Base-by-base conservation (phyloP, 1,284 basidiomycete species). In the Ganoderma resinaceum region DNA sequence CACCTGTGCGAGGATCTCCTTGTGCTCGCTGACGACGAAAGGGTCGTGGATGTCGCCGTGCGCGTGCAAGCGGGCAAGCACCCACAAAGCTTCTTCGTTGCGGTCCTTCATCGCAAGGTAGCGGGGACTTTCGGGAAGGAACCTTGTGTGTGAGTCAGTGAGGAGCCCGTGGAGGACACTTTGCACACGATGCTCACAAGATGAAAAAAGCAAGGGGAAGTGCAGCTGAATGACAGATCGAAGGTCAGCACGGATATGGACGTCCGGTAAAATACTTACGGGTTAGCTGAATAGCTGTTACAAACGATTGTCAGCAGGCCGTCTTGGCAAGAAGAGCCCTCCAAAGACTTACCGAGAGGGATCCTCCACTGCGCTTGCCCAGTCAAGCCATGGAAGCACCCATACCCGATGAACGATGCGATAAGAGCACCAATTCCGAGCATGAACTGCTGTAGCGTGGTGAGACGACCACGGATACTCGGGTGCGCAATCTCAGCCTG, bases 401-500 rank as follows among this genome's bases (percentile, higher is more conserved):
- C 76, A 63, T 78, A 78, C 2, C 77, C 77, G 26, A 76, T 74
- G 67, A 77, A 86, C 9, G 83, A 85, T 38, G 81, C 85, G 72
- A 76, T 79, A 78, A 84, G 83, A 0, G 85, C 83, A 31, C 84
- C 84, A 59, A 85, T 82, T 49, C 84, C 84, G 33, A 86, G 76
- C 79, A 84, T 84, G 74, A 85, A 83, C 74, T 90, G 88, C 78
- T 90, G 89, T 31, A 90, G 80, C 1, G 89, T 89, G 1, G 87
- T 89, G 49, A 90, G 80, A 38, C 87, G 80, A 23, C 89, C 90
- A 35, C 89, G 83, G 63, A 88, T 88, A 73, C 86, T 86, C 0
- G 89, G 88, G 70, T 89, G 88, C 2, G 89, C 87, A 66, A 91
- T 89, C 78, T 91, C 89, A 16, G 85, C 83, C 78, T 85, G 83